Base-by-base conservation (phyloP, 2,329 filamentous ascomycete genomes). In the Plectosphaerella plurivora region DNA sequence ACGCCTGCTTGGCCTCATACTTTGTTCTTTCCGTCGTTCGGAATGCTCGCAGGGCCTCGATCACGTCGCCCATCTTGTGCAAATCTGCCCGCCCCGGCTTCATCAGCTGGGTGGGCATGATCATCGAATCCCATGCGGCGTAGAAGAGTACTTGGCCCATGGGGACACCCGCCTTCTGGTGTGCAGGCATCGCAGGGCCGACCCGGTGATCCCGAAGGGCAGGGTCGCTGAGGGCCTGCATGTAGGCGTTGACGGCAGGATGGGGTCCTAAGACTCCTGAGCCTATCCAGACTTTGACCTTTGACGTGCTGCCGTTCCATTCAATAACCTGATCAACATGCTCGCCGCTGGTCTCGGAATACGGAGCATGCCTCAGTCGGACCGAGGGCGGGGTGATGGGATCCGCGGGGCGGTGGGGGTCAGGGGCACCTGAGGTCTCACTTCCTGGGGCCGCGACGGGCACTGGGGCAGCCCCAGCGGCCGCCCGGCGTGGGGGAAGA, bases 91-190 rank as follows among this genome's bases (percentile, higher is more conserved):
- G 53, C 4, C 60, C 54, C 0, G 73, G 74, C 20, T 56, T 44
- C 4, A 50, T 51, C 25, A 71, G 54, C 14, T 55, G 54, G 0
- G 44, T 49, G 8, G 74, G 73, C 55, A 73, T 64, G 3, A 79
- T 54, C 50, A 79, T 75, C 5, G 69, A 70, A 53, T 74, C 71
- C 81, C 81, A 84, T 0, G 80, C 79, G 1, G 69, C 71, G 25
- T 74, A 68, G 57, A 76, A 83, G 39, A 84, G 62, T 51, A 71
- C 73, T 1, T 69, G 65, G 0, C 68, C 65, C 1, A 62, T 47
- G 5, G 79, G 79, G 5, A 75, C 77, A 1, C 81, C 81, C 0
- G 77, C 76, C 3, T 61, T 64, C 15, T 78, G 65, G 51, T 84
- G 81, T 18, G 67, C 65, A 12, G 79, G 76, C 7, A 73, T 75